Base-by-base conservation (phyloP, 805 yeast species). In the Candida piceae region DNA sequence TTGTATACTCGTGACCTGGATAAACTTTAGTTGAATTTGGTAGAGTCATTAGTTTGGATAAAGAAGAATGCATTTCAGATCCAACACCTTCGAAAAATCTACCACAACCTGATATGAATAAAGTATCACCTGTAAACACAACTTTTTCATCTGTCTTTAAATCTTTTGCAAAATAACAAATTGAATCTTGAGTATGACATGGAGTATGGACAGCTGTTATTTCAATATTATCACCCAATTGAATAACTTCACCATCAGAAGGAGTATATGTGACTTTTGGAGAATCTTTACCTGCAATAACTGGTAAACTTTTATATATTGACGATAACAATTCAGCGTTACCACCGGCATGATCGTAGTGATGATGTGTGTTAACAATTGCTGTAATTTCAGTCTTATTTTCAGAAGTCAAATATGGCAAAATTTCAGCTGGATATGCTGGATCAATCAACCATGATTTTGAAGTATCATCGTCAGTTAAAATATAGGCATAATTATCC, bases 1-100 rank as follows among this genome's bases (percentile, higher is more conserved):
- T 72, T 5, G 98, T 93, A 63, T 93, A 93, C 63, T 93, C 99
- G 60, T 93, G 99, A 3, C 99, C 99, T 2, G 97, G 90, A 55
- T 77, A 90, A 2, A 89, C 88, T 26, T 60, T 58, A 0, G 97
- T 87, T 8, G 77, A 81, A 16, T 64, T 60, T 0, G 95, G 89
- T 35, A 90, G 67, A 19, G 53, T 49, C 3, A 71, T 82, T 41
- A 93, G 66, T 15, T 64, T 58, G 49, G 76, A 78, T 50, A 93
- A 68, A 0, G 95, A 74, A 1, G 48, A 44, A 48, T 81, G 74
- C 99, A 93, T 93, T 55, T 93, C 82, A 27, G 60, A 62, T 0
- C 89, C 88, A 10, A 72, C 67, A 3, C 98, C 98, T 63, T 93
- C 99, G 56, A 93, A 93, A 62, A 93, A 93, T 36, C 97, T 70